These are phyloP conservation scores for Thymus quinquecostatus DNA, from an alignment of 257 asterid genomes.

Conservation along the genomic window DNA sequence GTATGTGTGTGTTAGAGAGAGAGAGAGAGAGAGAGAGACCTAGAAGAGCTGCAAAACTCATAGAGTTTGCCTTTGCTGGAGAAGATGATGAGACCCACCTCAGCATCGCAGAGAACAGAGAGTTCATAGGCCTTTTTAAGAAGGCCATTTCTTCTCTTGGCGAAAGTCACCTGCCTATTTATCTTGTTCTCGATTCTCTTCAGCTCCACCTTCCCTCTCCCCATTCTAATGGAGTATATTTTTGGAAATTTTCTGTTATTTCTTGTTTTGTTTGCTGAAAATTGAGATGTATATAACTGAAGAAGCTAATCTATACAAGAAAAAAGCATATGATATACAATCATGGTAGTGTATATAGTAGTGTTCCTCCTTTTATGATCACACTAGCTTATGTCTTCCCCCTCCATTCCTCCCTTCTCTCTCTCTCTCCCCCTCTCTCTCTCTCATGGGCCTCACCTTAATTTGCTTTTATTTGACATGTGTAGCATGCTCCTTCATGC, in stretches of 20 bases:
- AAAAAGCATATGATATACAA: conserved; percentile 33
- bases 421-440: background rate
- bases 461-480: background rate
- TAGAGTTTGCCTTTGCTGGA: conserved; percentile 68
- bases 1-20: background rate
- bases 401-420: too few relatives aligned
- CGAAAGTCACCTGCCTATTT: conserved; percentile 72
- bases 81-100: conserved; percentile 73
- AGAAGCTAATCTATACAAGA: conserved; percentile 23
- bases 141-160: conserved; percentile 72
- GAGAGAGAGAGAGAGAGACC: conserved; percentile 32
- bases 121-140: conserved; percentile 71
- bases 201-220: conserved; percentile 72
- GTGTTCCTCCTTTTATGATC: conserved; percentile 10
- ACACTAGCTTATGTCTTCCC: background rate
- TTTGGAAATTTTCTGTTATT: conserved; percentile 11
- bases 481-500: background rate
- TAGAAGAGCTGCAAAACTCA: conserved; percentile 67
- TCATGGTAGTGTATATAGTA: conserved; percentile 26
- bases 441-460: too few relatives aligned
- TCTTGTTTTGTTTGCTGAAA: conserved; percentile 17
- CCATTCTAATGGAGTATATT: conserved; percentile 42
- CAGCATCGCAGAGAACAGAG: conserved; percentile 72
- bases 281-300: background rate
- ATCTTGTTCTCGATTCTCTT: conserved; percentile 77